These are phyloP conservation scores for Ceratobasidium theobromae DNA, from an alignment of 1,284 basidiomycete genomes.

Conservation along the genomic window DNA sequence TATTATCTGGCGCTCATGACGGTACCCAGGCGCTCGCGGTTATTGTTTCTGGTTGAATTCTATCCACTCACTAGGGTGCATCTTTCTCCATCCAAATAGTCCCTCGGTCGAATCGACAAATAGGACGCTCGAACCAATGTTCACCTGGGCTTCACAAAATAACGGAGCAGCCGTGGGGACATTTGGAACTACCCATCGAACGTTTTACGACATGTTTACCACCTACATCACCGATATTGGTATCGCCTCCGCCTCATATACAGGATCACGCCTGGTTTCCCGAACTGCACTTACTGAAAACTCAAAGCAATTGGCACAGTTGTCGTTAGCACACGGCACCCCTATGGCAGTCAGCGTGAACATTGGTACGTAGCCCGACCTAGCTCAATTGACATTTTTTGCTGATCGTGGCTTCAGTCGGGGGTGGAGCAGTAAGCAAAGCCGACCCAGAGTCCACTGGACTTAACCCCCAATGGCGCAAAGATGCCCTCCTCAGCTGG, in stretches of 20 bases:
- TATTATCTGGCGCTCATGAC: not conserved
- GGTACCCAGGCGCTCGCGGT: not conserved
- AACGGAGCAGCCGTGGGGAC: not conserved
- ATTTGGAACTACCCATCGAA: not conserved
- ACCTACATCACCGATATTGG: not conserved
- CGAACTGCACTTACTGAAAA: not conserved
- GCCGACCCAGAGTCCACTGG: conserved; percentile 46
- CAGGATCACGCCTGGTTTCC: not conserved
- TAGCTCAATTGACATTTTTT: too few relatives aligned
- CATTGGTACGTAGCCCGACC: too few relatives aligned
- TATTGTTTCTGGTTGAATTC: not conserved
- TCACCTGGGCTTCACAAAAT: not conserved
- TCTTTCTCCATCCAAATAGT: not conserved
- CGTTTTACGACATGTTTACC: not conserved
- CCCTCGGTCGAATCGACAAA: not conserved
- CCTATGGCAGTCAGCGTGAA: not conserved
- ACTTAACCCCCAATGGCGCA: conserved; percentile 50
- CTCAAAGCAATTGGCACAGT: not conserved
- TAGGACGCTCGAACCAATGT: not conserved
- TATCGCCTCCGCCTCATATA: not conserved
- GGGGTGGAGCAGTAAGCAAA: conserved; percentile 1
- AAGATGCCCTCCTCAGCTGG: conserved; percentile 43
- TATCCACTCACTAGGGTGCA: not conserved
- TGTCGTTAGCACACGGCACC: not conserved
- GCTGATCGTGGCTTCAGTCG: too few relatives aligned